Percentiles rank a stretch among this genome's conserved stretches.
Conservation (phyloP, 2,329 filamentous ascomycete genomes). For the Coniochaeta sp. region DNA sequence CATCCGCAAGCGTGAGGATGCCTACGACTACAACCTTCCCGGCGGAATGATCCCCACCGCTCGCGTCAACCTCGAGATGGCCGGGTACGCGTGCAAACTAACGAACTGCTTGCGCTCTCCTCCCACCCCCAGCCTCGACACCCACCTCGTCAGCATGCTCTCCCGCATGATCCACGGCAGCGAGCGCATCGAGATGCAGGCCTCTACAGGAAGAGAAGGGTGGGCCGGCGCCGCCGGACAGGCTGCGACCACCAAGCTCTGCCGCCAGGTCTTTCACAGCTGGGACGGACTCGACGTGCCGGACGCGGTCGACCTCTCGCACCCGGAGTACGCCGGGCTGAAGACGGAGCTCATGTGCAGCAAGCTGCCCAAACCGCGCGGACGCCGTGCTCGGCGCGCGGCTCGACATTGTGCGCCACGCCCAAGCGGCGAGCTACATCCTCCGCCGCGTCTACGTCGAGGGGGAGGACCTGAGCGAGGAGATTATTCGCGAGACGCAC, state of each 20-base stretch:
- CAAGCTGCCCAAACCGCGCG: background rate
- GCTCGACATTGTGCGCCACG: background rate
- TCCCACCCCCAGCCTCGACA: background rate
- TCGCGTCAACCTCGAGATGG: background rate
- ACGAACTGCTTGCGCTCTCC: background rate
- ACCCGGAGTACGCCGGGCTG: background rate
- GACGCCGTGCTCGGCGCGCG: background rate
- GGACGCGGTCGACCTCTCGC: background rate
- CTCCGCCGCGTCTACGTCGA: conserved; percentile 7
- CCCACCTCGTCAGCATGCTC: background rate
- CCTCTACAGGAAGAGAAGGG: no score
- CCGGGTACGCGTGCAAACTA: background rate
- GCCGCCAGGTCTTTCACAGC: background rate
- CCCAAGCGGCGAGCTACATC: conserved; percentile 7
- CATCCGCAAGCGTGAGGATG: background rate
- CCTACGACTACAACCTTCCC: background rate
- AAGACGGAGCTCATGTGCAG: background rate
- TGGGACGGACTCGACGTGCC: background rate
- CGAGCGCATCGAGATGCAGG: background rate
- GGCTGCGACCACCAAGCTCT: background rate
- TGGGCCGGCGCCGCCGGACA: no score
- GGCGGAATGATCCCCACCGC: background rate
- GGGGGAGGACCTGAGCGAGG: conserved; percentile 11
- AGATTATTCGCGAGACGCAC: conserved; percentile 17
- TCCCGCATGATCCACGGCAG: background rate